These are phyloP conservation scores for Rhynchosporium agropyri DNA, from an alignment of 2,329 filamentous ascomycete species.

Conservation along the genomic window DNA sequence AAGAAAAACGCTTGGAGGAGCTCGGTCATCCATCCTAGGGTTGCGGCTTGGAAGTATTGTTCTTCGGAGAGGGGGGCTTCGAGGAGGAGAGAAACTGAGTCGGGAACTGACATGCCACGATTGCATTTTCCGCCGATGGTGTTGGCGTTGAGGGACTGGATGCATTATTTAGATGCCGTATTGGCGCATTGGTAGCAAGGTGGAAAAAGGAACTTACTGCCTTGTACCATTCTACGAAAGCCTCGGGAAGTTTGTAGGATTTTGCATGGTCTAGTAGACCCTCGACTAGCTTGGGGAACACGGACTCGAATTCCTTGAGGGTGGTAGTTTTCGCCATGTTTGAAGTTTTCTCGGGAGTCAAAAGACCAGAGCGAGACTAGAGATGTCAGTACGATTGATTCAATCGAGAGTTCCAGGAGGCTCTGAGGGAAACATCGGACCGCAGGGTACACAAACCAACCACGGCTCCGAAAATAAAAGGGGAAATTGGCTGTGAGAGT, in stretches of 20 bases:
- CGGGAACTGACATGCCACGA: constrained; percentile 95
- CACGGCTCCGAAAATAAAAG: background rate
- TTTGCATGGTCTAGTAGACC: constrained; percentile 78
- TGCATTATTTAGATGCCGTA: constrained; percentile 18
- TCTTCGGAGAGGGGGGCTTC: constrained; percentile 70
- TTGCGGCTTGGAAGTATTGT: constrained; percentile 85
- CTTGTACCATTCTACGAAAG: constrained; percentile 85
- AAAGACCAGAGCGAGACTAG: background rate
- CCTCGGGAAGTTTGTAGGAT: constrained; percentile 79
- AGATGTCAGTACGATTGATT: background rate
- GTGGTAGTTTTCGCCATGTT: constrained; percentile 72
- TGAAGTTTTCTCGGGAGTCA: constrained; percentile 21
- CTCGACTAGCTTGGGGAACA: constrained; percentile 84
- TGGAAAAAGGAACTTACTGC: constrained; percentile 27
- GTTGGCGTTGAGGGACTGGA: constrained; percentile 80
- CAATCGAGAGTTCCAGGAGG: too few species aligned
- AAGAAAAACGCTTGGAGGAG: constrained; percentile 98
- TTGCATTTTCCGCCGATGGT: constrained; percentile 96
- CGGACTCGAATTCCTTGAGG: constrained; percentile 82
- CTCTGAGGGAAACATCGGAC: too few species aligned
- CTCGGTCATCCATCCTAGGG: constrained; percentile 96
- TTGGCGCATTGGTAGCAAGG: background rate
- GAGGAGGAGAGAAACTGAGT: constrained; percentile 82
- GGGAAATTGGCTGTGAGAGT: background rate
- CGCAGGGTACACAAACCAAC: too few species aligned